Base-by-base conservation (phyloP, 768 basidiomycete species). In the Tylopilus subfusipes region DNA sequence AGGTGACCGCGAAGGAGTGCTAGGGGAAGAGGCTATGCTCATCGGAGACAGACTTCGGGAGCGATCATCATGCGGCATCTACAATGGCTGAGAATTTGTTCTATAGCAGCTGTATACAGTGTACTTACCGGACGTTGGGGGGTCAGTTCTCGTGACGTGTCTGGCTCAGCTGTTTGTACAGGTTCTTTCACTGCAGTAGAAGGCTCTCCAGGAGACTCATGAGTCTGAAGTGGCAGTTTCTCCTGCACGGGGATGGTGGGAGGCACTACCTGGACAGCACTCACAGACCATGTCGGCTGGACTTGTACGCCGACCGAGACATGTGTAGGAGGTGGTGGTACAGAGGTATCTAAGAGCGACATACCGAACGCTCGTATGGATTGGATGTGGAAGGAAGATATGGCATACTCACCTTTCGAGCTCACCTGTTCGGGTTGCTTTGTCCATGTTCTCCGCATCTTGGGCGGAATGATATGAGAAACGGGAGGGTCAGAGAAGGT, bases 361-460 rank as follows among this genome's bases (percentile, higher is more conserved):
- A 65, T 58, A 70, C 67, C 63, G 52, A 66, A 62, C 19, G 54
- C 58, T 70, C 46, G 62, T n/a, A 66, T 64, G 56, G 54, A 58
- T 51, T 22, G n/a, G 2, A 21, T 55, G 25, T 24, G 6, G 4
- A 43, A 50, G 36, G 57, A 42, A 51, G 31, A 40, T 3, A 22
- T 19, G 43, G 24, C 11, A 22, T 50, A 65, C 80, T 76, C 66
- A 81, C 79, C 66, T 59, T 65, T 59, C 38, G 63, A 60, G 68
- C 69, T 74, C 64, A 73, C 68, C 65, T 78, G 77, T 56, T 82
- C 78, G 47, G 65, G 54, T 63, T 75, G 77, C 63, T 72, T 82
- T 40, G 72, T 74, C 83, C 84, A 85, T 25, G 78, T 77, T 63
- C 81, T 77, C 47, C 83, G 76, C 81, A 85, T 80, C 72, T 84